These are phyloP conservation scores for Solanum clarkiae DNA, from an alignment of 257 asterid species.

Conservation along the genomic window DNA sequence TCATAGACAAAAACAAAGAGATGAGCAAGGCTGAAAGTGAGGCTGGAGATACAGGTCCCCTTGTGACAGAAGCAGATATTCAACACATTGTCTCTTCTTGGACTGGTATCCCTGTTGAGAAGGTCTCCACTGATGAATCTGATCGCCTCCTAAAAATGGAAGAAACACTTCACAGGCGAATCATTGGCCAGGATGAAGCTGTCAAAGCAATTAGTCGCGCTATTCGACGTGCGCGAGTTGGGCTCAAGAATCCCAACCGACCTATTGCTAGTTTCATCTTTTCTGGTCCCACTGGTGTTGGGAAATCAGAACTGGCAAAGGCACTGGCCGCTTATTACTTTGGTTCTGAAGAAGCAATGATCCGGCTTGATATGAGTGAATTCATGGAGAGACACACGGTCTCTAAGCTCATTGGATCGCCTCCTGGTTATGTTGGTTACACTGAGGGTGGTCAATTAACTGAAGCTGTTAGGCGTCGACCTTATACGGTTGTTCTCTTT, in stretches of 20 bases:
- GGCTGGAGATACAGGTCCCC: conserved; percentile 74
- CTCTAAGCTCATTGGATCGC: conserved; percentile 45
- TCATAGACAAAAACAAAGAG: conserved; percentile 84
- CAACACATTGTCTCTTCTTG: conserved; percentile 92
- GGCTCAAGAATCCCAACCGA: conserved; percentile 42
- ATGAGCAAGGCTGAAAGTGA: conserved; percentile 85
- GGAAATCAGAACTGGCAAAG: conserved; percentile 52
- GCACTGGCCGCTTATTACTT: conserved; percentile 41
- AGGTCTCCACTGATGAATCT: conserved; percentile 84
- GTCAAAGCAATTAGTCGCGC: conserved; percentile 50
- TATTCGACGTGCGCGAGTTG: conserved; percentile 59
- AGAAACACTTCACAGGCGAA: conserved; percentile 62
- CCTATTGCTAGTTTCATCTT: conserved; percentile 60
- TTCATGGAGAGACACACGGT: conserved; percentile 48
- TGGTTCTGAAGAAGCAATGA: conserved; percentile 56
- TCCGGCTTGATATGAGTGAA: conserved; percentile 57
- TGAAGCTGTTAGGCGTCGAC: conserved; percentile 45
- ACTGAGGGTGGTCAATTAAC: conserved; percentile 62
- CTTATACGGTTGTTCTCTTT: conserved; percentile 45
- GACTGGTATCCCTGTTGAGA: conserved; percentile 97
- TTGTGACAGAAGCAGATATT: conserved; percentile 87
- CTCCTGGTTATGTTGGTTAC: conserved; percentile 54
- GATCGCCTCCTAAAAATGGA: conserved; percentile 96
- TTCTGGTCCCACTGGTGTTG: conserved; percentile 60
- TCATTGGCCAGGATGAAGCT: conserved; percentile 58